Conservation (phyloP, 495 filamentous ascomycete species). For the Antarctomyces pellizariae region DNA sequence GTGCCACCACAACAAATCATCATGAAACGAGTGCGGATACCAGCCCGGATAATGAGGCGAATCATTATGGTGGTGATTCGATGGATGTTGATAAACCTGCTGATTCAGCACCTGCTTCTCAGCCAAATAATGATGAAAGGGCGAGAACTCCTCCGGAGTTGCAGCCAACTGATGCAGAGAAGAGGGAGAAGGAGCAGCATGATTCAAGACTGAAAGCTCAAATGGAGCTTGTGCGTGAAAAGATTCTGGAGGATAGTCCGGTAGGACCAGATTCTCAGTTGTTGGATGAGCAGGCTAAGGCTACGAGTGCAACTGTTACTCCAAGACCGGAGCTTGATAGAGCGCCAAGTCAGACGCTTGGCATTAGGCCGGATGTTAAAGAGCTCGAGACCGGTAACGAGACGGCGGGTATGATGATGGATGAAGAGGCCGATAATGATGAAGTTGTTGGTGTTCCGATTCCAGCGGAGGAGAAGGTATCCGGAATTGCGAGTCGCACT, state of each 20-base stretch:
- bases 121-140: slow-evolving; percentile 8
- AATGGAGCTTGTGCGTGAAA: slow-evolving; percentile 15
- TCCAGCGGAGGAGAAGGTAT: slow-evolving; percentile 1
- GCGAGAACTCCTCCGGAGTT: slow-evolving; percentile 11
- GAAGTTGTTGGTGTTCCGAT: slow-evolving; percentile 5
- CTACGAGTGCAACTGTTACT: slow-evolving; percentile 3
- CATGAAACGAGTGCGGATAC: slow-evolving; percentile 25
- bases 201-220: slow-evolving; percentile 14
- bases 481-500: slow-evolving; percentile 1
- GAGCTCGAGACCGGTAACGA: too few species aligned
- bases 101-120: too few species aligned
- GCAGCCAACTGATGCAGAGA: slow-evolving; percentile 10
- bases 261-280: slow-evolving; percentile 16
- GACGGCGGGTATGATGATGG: slow-evolving; percentile 5
- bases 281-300: slow-evolving; percentile 6
- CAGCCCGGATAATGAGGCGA: slow-evolving; percentile 27
- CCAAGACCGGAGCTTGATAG: neutral
- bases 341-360: neutral
- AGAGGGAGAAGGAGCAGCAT: slow-evolving; percentile 17
- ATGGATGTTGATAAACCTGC: too few species aligned
- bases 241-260: slow-evolving; percentile 13
- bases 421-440: slow-evolving; percentile 7
- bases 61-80: slow-evolving; percentile 15
- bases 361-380: slow-evolving; percentile 5
- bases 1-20: slow-evolving; percentile 16